Base-by-base conservation (phyloP, 495 filamentous ascomycete species). In the Neurospora africana region DNA sequence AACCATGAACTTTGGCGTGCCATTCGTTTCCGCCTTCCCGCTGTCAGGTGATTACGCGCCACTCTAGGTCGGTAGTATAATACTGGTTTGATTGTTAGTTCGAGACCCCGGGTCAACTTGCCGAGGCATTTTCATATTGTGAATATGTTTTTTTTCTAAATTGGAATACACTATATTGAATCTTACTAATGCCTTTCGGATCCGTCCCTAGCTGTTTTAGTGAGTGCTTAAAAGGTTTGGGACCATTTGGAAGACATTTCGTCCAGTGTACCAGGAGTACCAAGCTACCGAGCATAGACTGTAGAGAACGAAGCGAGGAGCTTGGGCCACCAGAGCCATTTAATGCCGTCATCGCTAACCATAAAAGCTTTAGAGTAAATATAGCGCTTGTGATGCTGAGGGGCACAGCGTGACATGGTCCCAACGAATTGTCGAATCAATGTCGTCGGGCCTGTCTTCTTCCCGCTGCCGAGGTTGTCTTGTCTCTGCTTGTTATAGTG, bases 1-100 rank as follows among this genome's bases (percentile, higher is more conserved):
- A 27, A 74, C 70, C 80, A 78, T 78, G 78, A 76, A 69, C 75
- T 78, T 76, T 76, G 75, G 78, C 74, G 75, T 77, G 44, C 41
- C 37, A 68, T n/a, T 27, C 13, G 27, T 17, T 65, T 6, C 11
- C 15, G 15, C 27, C 15, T 65, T 65, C 53, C 53, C 53, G 53
- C 27, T 65, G 39, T 80, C 78, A 79, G 76, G 72, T 79, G 79
- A 81, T 71, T 65, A 2, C 74, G 72, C 61, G 78, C 74, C 41
- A 37, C 38, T 17, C 15, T 5, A 61, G n/a, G n/a, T n/a, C n/a
- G n/a, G n/a, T n/a, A n/a, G n/a, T n/a, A n/a, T n/a, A n/a, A n/a
- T n/a, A n/a, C n/a, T n/a, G n/a, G n/a, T n/a, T n/a, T n/a, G n/a
- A n/a, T n/a, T n/a, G n/a, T n/a, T n/a, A n/a, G n/a, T n/a, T n/a